Percentiles rank a stretch among this genome's conserved stretches.
These are phyloP conservation scores for Sechiopsis laciniata DNA, from an alignment of 306 rosid genomes.

Conservation along the genomic window DNA sequence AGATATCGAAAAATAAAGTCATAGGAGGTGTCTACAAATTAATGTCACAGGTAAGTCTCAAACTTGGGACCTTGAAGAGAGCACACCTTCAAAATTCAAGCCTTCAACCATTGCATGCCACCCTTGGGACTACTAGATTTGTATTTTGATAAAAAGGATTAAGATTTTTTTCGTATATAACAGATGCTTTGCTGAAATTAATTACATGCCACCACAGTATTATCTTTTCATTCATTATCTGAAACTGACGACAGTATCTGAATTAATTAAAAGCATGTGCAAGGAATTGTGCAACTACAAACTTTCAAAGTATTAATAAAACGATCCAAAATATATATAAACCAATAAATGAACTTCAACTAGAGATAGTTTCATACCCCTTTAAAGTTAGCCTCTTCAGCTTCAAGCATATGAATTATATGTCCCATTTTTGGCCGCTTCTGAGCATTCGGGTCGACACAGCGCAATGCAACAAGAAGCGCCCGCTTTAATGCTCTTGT, in stretches of 20 bases:
- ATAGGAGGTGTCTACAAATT: no score
- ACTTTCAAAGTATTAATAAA: background rate
- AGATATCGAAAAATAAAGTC: no score
- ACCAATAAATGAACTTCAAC: constrained; percentile 23
- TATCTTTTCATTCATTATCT: constrained; percentile 9
- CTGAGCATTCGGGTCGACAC: constrained; percentile 73
- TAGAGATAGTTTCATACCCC: constrained; percentile 46
- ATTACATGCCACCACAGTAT: background rate
- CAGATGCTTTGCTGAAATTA: constrained; percentile 7
- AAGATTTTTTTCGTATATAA: background rate
- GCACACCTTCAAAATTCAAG: no score
- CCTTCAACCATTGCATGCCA: no score
- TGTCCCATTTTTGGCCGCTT: constrained; percentile 89
- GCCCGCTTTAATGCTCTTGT: constrained; percentile 72
- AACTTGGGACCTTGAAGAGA: no score
- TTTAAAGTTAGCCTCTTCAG: constrained; percentile 66
- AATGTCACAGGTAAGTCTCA: no score
- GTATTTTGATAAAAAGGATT: background rate
- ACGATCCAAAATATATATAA: background rate
- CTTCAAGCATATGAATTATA: constrained; percentile 89
- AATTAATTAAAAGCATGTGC: background rate
- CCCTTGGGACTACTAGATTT: background rate
- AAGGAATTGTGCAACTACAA: constrained; percentile 12
- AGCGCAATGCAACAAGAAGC: constrained; percentile 81
- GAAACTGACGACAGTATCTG: background rate